These are phyloP conservation scores for Pelargonium australe DNA, from an alignment of 441 rosid species.

Conservation along the genomic window DNA sequence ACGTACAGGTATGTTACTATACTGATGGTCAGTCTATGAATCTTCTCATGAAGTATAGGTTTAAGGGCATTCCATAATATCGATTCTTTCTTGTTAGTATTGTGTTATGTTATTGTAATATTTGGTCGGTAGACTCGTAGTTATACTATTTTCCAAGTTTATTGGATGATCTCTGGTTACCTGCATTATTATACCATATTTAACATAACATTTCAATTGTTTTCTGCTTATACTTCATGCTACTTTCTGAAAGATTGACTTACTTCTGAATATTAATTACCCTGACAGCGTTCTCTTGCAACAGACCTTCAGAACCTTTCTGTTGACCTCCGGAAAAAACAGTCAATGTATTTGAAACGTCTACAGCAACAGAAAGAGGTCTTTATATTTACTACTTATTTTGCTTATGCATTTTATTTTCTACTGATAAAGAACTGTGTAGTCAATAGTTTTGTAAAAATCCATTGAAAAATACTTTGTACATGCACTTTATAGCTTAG, in stretches of 20 bases:
- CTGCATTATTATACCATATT: neutral
- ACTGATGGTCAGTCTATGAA: neutral
- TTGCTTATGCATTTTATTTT: neutral
- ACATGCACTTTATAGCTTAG: neutral
- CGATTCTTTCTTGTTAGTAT: neutral
- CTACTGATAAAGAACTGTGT: neutral
- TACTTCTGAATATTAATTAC: neutral
- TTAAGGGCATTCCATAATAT: neutral
- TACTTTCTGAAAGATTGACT: constrained; percentile 4
- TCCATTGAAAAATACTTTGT: neutral
- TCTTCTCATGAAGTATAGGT: neutral
- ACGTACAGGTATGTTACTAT: neutral
- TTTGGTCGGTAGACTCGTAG: neutral
- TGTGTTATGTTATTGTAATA: neutral
- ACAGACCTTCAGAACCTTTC: constrained; percentile 9
- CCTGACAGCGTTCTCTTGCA: constrained; percentile 10
- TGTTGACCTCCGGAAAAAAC: constrained; percentile 3
- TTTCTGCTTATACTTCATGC: neutral
- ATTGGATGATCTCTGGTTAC: neutral
- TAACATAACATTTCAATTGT: constrained; percentile 3
- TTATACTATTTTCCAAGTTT: neutral
- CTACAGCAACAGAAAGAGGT: constrained; percentile 9
- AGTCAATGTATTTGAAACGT: constrained; percentile 7
- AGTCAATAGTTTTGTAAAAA: neutral
- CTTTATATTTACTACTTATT: neutral